Base-by-base conservation (phyloP, 805 yeast genomes). In the Torulaspora microellipsoides region DNA sequence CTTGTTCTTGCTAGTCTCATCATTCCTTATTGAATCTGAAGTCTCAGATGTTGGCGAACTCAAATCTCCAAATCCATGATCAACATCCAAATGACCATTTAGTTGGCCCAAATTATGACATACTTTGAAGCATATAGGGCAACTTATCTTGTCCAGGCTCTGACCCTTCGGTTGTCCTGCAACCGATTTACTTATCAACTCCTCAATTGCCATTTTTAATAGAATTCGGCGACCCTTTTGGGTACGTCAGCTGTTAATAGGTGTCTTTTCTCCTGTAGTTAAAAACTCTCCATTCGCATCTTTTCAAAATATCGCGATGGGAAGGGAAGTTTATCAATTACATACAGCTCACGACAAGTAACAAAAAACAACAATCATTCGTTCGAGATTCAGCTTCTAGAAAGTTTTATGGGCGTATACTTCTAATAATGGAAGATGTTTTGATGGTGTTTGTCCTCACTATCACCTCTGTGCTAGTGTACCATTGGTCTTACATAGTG, bases 81-180 rank as follows among this genome's bases (percentile, higher is more conserved):
- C 75, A 45, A 76, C 83, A 58, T 88, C 95, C 23, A 87, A 63
- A 61, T 87, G 96, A 34, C 71, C 69, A 59, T 85, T 85, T 44
- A 86, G 66, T 47, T 77, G 82, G 12, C 52, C 39, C 31, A 81
- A 60, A 5, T 75, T 71, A 6, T 76, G 62, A 81, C 83, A 79
- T 1, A 62, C 38, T 45, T 79, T 83, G 11, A 68, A 62, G 56
- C 95, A 87, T 1, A 87, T 81, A 1, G 95, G 95, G 55, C 95
- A 87, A 8, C 32, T 37, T 3, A 49, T 20, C 2, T 20, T 7
- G 2, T 20, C 25, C 25, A 20, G n/a, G n/a, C n/a, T 8, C 25
- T 20, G 25, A 20, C 6, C 8, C 25, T 20, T 20, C 25, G 25
- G 8, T 7, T 20, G 25, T 20, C 25, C 25, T 20, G 25, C 25